These are phyloP conservation scores for Beauveria sp. DNA, from an alignment of 2,329 filamentous ascomycete species.

Conservation along the genomic window DNA sequence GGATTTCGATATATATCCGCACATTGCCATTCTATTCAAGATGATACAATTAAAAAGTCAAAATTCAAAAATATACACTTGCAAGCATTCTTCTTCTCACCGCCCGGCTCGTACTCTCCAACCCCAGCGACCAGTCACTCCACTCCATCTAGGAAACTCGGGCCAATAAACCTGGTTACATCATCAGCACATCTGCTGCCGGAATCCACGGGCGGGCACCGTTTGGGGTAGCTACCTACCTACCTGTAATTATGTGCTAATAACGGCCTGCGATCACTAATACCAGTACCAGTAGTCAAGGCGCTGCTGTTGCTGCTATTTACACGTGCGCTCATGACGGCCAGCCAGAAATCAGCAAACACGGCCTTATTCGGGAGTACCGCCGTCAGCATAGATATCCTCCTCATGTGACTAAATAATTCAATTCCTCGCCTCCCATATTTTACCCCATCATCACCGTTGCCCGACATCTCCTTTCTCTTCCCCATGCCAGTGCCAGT, in stretches of 20 bases:
- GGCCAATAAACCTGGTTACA: constrained; percentile 1
- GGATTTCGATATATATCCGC: no score
- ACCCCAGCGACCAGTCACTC: background rate
- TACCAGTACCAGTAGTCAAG: no score
- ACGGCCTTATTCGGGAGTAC: background rate
- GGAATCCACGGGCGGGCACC: background rate
- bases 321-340: no score
- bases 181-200: background rate
- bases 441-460: background rate
- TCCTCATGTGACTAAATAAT: no score
- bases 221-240: background rate
- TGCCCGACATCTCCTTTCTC: background rate
- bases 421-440: no score
- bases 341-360: background rate
- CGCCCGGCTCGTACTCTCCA: background rate
- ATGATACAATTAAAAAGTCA: background rate
- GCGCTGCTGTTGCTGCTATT: no score
- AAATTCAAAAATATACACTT: background rate
- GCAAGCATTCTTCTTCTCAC: no score
- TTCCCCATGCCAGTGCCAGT: background rate
- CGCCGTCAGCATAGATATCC: background rate
- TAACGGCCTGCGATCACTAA: no score
- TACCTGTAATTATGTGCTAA: background rate
- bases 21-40: background rate
- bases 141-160: background rate